phyloP scores from a whole-genome alignment of 257 asterid genomes.

The Solanum sejunctum region DNA sequence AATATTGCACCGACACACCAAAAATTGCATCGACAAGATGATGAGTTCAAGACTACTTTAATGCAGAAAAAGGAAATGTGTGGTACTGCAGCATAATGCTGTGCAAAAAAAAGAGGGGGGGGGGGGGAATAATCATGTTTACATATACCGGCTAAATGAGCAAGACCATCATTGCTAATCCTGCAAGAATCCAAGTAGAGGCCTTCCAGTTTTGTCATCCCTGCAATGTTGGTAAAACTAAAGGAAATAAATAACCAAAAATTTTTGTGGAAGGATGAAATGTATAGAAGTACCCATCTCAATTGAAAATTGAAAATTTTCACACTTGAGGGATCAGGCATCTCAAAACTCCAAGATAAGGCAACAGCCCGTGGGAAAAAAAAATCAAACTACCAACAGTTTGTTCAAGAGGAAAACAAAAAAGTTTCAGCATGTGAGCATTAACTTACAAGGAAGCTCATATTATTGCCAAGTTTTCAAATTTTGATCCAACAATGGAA shows the following conservation, averaged over 20 bases:
- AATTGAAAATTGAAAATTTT: not conserved
- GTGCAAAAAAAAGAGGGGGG: not conserved
- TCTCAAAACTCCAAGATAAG: not conserved
- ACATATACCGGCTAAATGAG: conserved; percentile 4
- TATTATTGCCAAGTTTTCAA: not conserved
- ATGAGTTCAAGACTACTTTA: not conserved
- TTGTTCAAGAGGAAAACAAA: not conserved
- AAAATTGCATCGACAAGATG: not conserved
- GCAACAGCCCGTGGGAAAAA: not conserved
- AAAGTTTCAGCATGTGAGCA: not conserved
- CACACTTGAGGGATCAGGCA: not conserved
- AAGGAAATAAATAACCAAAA: not conserved
- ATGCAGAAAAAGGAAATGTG: not conserved
- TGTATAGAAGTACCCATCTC: not conserved
- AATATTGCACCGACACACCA: not conserved
- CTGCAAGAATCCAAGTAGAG: conserved; percentile 6
- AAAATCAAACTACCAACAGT: not conserved
- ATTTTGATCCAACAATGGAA: not conserved
- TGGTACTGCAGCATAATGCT: not conserved
- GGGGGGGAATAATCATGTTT: not conserved
- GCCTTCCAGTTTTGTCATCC: conserved; percentile 1
- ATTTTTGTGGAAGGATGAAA: not conserved
- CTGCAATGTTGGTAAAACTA: not conserved
- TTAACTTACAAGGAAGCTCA: not conserved
- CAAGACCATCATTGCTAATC: conserved; percentile 1